Evolutionary conservation across 2,329 filamentous ascomycete species (phyloP), one percentile per base, ranked within the genome.

Genomic region (Purpureocillium lavendulum): DNA sequence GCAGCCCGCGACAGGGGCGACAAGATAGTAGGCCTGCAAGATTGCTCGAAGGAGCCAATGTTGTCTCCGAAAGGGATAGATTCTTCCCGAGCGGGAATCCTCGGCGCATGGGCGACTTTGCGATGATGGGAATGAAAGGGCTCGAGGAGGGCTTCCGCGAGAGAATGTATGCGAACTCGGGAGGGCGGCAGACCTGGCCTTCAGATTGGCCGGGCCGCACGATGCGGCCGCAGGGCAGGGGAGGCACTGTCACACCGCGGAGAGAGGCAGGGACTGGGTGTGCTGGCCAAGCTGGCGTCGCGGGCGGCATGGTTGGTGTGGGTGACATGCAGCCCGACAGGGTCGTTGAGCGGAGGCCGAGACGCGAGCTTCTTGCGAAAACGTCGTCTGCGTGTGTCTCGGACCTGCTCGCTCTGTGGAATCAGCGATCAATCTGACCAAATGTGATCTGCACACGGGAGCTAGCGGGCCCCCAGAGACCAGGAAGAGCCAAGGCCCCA

Each of bases 141-240:
- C 42, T 45, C 35, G 37, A 16, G 21, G n/a, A n/a, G n/a, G n/a
- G n/a, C n/a, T n/a, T 43, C 32, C 32, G 44, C 36, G 47, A 35
- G 45, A 35, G 36, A 47, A 48, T 48, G 52, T 45, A 31, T 35
- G 18, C 8, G 46, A 45, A 48, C 43, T 50, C 49, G 52, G 51
- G 51, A 49, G 59, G 65, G 69, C 67, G 66, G 66, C 53, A 63
- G 70, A 62, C 56, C 55, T 60, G 53, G 57, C 58, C 59, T 62
- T 65, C 62, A 74, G 73, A 76, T 75, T 76, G 72, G 71, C 62
- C 66, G 65, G 56, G 34, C 30, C 35, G 40, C 30, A 39, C 51
- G 40, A 54, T 53, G 50, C 42, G 35, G 44, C 45, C 43, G 47
- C 42, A 26, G 10, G 21, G 42, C 41, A 45, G 50, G 53, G 14